Conservation (phyloP, 2,329 filamentous ascomycete genomes). For the Trichophyton schoenleinii region DNA sequence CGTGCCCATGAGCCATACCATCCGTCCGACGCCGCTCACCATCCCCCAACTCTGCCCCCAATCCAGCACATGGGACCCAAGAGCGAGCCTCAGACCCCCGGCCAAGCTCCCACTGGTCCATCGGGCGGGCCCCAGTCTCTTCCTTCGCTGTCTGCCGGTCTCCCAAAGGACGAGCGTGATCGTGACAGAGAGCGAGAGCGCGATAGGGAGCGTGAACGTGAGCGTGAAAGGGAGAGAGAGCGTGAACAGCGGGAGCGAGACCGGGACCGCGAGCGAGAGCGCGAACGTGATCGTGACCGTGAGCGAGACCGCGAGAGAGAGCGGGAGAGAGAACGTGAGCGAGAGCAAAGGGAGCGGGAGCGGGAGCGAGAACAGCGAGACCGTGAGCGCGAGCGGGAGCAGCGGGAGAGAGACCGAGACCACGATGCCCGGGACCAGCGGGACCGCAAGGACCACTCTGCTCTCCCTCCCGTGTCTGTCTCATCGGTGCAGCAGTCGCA, state of each 20-base stretch:
- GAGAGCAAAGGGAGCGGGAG: not conserved
- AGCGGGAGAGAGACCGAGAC: not conserved
- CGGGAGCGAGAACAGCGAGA: not conserved
- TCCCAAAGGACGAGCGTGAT: conserved; percentile 42
- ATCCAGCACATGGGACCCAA: conserved; percentile 41
- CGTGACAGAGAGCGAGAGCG: not conserved
- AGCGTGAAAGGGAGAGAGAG: not conserved
- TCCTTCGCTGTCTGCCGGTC: not conserved
- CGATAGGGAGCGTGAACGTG: not conserved
- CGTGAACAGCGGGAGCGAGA: not conserved
- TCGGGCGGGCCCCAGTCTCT: conserved; percentile 31
- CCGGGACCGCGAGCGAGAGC: not conserved
- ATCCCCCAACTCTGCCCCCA: conserved; percentile 52
- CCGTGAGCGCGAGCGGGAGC: conserved; percentile 19
- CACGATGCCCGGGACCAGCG: conserved; percentile 18
- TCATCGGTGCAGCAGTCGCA: not conserved
- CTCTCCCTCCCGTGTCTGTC: conserved; percentile 22
- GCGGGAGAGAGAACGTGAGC: not conserved
- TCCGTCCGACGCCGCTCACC: conserved; percentile 84
- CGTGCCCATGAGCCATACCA: conserved; percentile 70
- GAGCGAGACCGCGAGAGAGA: not conserved
- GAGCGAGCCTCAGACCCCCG: conserved; percentile 24
- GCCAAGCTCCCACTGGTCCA: conserved; percentile 10
- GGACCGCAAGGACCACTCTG: conserved; percentile 32
- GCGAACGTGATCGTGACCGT: not conserved